Evolutionary conservation across 768 basidiomycete species (phyloP).

Genomic region (Serendipita sp.): DNA sequence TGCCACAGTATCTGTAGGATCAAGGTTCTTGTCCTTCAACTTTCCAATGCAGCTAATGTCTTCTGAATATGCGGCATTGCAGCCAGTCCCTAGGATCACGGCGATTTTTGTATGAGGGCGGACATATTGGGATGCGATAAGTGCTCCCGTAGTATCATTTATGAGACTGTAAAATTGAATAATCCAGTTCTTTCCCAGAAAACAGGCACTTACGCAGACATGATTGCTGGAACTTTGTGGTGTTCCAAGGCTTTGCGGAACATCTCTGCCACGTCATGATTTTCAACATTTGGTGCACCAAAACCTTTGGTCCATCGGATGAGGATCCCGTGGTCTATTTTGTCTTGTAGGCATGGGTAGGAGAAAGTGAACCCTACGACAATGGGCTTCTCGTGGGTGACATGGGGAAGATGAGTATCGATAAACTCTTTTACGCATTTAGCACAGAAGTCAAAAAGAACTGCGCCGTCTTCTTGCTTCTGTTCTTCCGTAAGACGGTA

Average conservation of each 20-base stretch:
- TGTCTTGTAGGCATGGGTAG: conserved; percentile 85
- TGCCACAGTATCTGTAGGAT: conserved; percentile 55
- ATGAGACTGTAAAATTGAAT: conserved; percentile 54
- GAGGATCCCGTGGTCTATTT: conserved; percentile 84
- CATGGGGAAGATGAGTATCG: conserved; percentile 40
- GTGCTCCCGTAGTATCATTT: conserved; percentile 95
- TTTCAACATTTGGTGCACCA: conserved; percentile 80
- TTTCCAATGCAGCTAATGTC: conserved; percentile 72
- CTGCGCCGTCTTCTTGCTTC: conserved; percentile 93
- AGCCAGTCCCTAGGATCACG: conserved; percentile 94
- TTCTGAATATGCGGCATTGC: conserved; percentile 98
- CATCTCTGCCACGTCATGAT: conserved; percentile 84
- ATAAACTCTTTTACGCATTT: conserved; percentile 84
- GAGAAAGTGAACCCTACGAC: conserved; percentile 42
- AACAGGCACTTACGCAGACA: not conserved
- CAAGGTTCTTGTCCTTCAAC: conserved; percentile 57
- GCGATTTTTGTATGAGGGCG: conserved; percentile 83
- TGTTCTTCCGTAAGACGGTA: conserved; percentile 95
- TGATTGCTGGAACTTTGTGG: conserved; percentile 28
- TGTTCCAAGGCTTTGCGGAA: conserved; percentile 69
- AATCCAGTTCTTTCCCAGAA: conserved; percentile 64
- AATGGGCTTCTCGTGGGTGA: not conserved
- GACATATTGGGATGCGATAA: conserved; percentile 94
- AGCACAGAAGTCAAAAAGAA: conserved; percentile 94
- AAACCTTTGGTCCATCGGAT: conserved; percentile 99